These are phyloP conservation scores for Geum urbanum DNA, from an alignment of 306 rosid species.

Conservation along the genomic window DNA sequence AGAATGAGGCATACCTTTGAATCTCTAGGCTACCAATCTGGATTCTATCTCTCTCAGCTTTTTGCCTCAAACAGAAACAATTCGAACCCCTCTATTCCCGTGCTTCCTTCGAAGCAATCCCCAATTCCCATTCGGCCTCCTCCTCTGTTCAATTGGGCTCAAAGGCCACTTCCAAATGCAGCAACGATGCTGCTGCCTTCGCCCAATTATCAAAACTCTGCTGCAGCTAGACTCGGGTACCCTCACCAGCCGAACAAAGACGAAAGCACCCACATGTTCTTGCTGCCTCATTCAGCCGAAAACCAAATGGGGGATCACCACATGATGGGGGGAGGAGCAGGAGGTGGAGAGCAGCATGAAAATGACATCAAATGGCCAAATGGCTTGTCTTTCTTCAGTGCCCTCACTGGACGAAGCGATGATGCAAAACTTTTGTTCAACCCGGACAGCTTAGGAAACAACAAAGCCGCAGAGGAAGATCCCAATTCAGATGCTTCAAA, in stretches of 20 bases:
- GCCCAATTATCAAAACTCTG: constrained; percentile 58
- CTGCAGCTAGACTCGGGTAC: constrained; percentile 43
- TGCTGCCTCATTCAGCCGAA: constrained; percentile 69
- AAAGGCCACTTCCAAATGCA: constrained; percentile 60
- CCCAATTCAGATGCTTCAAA: constrained; percentile 40
- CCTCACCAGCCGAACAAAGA: constrained; percentile 59
- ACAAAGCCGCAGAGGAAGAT: constrained; percentile 43
- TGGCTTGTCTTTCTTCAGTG: constrained; percentile 80
- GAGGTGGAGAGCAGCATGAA: constrained; percentile 52
- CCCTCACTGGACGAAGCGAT: constrained; percentile 73
- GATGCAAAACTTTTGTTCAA: constrained; percentile 82
- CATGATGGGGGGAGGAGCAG: constrained; percentile 62
- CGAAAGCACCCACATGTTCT: constrained; percentile 64
- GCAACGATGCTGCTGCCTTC: constrained; percentile 59
- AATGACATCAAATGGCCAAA: constrained; percentile 91
- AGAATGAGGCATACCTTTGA: constrained; percentile 99
- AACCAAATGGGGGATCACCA: constrained; percentile 54
- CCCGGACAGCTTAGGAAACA: constrained; percentile 58
- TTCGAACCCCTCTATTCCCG: constrained; percentile 47
- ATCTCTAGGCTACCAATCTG: constrained; percentile 92
- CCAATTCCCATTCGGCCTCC: constrained; percentile 70
- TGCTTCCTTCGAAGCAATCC: constrained; percentile 63
- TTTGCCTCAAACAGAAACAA: constrained; percentile 79
- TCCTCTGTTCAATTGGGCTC: constrained; percentile 82
- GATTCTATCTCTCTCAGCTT: constrained; percentile 87